Evolutionary conservation across 2,329 filamentous ascomycete genomes (phyloP).

Genomic region (Verticillium isaacii): DNA sequence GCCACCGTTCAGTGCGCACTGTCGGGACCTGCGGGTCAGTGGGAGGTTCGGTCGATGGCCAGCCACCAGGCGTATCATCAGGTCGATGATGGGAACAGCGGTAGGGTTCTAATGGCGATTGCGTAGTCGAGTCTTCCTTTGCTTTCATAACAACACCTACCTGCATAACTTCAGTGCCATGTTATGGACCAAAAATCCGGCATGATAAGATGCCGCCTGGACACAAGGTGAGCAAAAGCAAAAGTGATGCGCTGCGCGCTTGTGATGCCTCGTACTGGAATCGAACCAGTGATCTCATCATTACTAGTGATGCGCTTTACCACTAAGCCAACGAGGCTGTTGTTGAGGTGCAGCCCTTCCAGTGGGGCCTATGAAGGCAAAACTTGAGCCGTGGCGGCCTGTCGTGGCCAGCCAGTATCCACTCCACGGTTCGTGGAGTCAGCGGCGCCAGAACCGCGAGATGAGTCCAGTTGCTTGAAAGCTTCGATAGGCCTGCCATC

Average conservation of each 20-base stretch:
- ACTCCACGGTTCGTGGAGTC: no score
- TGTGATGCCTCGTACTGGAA: slow-evolving; percentile 12
- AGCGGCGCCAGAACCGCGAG: no score
- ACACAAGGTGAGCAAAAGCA: background rate
- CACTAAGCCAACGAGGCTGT: slow-evolving; percentile 15
- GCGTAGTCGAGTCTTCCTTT: no score
- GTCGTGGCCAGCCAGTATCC: background rate
- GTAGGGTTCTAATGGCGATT: no score
- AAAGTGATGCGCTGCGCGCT: background rate
- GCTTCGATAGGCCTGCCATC: no score
- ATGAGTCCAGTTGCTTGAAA: no score
- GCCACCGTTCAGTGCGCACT: background rate
- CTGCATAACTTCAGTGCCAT: no score
- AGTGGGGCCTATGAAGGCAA: background rate
- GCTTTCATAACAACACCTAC: no score
- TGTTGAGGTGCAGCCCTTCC: background rate
- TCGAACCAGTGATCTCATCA: slow-evolving; percentile 15
- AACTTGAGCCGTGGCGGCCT: background rate
- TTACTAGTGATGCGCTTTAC: slow-evolving; percentile 16
- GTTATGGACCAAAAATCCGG: no score
- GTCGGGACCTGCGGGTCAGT: background rate
- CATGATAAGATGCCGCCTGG: background rate
- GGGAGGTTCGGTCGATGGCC: background rate
- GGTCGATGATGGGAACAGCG: no score
- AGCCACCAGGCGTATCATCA: no score